A percentile compares a stretch with the other conserved stretches of the same genome.
Conservation (phyloP, 2,329 filamentous ascomycete genomes). For the Dothideomycetes sp. region DNA sequence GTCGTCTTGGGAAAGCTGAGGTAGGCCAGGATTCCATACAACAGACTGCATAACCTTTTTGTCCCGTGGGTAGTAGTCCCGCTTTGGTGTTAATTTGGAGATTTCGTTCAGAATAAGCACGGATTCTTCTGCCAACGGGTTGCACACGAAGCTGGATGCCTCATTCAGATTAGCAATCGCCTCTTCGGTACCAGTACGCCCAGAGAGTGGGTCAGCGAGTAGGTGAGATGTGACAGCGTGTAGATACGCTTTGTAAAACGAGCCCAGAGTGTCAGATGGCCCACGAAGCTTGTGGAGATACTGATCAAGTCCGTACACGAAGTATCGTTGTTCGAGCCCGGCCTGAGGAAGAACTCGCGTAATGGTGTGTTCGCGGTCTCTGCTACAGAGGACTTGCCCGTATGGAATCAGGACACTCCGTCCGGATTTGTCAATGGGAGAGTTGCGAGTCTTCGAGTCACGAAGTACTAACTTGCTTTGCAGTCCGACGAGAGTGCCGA, state of each 20-base stretch:
- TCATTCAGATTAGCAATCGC: slow-evolving; percentile 15
- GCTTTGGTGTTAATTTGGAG: slow-evolving; percentile 21
- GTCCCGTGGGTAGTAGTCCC: slow-evolving; percentile 34
- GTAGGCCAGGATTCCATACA: slow-evolving; percentile 29
- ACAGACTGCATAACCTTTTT: slow-evolving; percentile 32
- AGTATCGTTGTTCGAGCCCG: slow-evolving; percentile 26
- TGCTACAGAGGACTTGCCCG: slow-evolving; percentile 23
- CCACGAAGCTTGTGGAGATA: slow-evolving; percentile 45
- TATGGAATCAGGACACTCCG: slow-evolving; percentile 46
- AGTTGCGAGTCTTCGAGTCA: slow-evolving; percentile 34
- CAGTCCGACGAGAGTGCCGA: slow-evolving; percentile 50
- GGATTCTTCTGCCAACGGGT: slow-evolving; percentile 11
- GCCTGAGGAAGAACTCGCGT: too few relatives aligned
- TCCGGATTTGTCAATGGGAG: slow-evolving; percentile 12
- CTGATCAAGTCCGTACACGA: slow-evolving; percentile 43
- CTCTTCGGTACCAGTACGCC: slow-evolving; percentile 51
- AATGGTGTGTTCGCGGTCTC: slow-evolving; percentile 28
- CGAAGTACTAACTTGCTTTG: slow-evolving; percentile 47
- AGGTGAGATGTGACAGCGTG: slow-evolving; percentile 52
- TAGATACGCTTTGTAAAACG: slow-evolving; percentile 45
- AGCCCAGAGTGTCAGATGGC: slow-evolving; percentile 35
- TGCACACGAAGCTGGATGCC: slow-evolving; percentile 14
- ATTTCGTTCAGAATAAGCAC: slow-evolving; percentile 17
- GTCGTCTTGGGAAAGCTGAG: slow-evolving; percentile 32
- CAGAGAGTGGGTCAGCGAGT: slow-evolving; percentile 47